Evolutionary conservation across 192 early-diverging fungal genomes (phyloP).

Genomic region (Linnemannia zychae): DNA sequence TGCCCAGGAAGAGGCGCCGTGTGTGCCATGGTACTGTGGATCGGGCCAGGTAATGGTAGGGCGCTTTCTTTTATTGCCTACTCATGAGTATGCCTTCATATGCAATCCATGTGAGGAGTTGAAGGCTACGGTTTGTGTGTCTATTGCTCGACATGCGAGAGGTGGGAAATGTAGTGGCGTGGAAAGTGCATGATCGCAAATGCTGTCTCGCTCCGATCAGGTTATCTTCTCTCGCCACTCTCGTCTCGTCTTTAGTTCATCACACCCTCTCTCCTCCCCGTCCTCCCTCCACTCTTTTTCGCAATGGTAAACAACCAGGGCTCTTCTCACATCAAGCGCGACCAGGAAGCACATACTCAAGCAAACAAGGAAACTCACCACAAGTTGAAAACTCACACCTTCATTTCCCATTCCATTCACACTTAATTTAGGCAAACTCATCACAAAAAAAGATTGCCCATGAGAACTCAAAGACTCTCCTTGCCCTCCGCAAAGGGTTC

Average conservation of each 20-base stretch:
- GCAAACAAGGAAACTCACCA: not conserved
- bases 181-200: too few species aligned
- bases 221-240: too few species aligned
- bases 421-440: slow-evolving; percentile 67
- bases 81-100: too few species aligned
- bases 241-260: not conserved
- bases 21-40: too few species aligned
- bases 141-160: not conserved
- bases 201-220: too few species aligned
- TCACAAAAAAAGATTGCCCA: slow-evolving; percentile 74
- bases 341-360: too few species aligned
- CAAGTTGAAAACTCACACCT: not conserved
- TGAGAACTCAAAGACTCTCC: slow-evolving; percentile 67
- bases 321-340: not conserved
- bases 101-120: too few species aligned
- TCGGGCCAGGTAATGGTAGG: too few species aligned
- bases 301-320: slow-evolving; percentile 7
- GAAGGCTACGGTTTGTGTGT: too few species aligned
- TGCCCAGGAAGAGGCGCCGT: not conserved
- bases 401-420: not conserved
- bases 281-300: not conserved
- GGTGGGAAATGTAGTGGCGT: too few species aligned
- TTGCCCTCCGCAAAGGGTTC: slow-evolving; percentile 66
- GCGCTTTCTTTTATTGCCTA: too few species aligned
- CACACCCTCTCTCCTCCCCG: not conserved